phyloP scores from a whole-genome alignment of 2,329 filamentous ascomycete species.

The Emericellopsis cladophorae region DNA sequence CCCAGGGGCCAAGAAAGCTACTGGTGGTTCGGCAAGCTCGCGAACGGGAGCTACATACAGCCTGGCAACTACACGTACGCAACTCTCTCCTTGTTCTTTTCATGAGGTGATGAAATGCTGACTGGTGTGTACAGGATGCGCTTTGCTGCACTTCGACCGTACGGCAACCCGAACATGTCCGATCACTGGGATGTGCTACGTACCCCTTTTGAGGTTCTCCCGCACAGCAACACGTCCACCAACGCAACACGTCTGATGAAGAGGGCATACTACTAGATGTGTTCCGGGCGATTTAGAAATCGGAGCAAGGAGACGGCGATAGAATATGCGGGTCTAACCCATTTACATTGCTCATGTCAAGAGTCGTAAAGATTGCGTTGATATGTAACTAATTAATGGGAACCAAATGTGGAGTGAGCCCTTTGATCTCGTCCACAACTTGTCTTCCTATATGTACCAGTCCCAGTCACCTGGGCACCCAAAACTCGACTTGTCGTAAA shows the following conservation, averaged over 20 bases:
- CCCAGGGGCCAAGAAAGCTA: conserved; percentile 18
- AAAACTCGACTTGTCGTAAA: too few relatives aligned
- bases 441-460: too few relatives aligned
- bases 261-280: neutral
- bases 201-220: conserved; percentile 18
- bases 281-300: neutral
- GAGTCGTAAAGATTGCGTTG: too few relatives aligned
- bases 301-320: neutral
- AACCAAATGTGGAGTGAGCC: too few relatives aligned
- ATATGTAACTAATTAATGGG: too few relatives aligned
- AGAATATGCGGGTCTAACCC: neutral
- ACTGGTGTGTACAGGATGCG: conserved; percentile 17
- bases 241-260: conserved; percentile 10
- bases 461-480: too few relatives aligned
- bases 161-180: conserved; percentile 24
- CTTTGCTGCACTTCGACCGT: conserved; percentile 26
- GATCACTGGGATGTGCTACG: conserved; percentile 28
- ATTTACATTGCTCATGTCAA: too few relatives aligned
- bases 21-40: conserved; percentile 29
- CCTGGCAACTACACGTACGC: conserved; percentile 27
- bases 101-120: neutral
- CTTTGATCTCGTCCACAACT: too few relatives aligned
- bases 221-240: conserved; percentile 11
- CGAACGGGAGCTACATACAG: conserved; percentile 24
- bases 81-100: neutral